Evolutionary conservation across 23 red algal genomes (phyloP), one percentile per base, ranked within the genome.

Genomic region (Pyropia yezoensis): DNA sequence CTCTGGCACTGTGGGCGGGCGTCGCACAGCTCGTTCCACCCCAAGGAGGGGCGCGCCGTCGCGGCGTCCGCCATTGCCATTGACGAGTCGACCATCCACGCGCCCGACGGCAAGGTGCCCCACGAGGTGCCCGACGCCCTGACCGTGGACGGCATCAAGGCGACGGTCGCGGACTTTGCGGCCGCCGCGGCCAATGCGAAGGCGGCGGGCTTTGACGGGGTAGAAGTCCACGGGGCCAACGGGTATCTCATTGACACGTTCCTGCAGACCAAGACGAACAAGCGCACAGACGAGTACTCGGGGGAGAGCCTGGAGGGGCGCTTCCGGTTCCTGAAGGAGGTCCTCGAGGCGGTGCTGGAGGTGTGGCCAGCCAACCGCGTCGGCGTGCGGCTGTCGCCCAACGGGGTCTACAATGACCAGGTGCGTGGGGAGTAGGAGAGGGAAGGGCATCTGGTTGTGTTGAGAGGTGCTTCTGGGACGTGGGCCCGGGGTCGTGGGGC

Each of bases 211-310:
- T 92, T 92, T 73, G 88, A 92, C 32, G 88, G 88, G 19, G 77
- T 92, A 18, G 88, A 92, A 54, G 29, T 92, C 11, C 88, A 92
- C 63, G 14, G 56, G 20, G 88, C 78, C 0, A 92, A 92, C 47
- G 88, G 88, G 7, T 92, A 78, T 50, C 54, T 92, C n/a, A 33
- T 92, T n/a, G 73, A 92, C 63, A 27, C 66, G 34, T 87, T 95
- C 59, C 63, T 95, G 78, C 71, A 95, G 67, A 78, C 55, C 51
- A 56, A 61, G 21, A 60, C 65, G 0, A 95, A 95, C 49, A 27
- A 70, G 14, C 58, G 88, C 11, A 78, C 70, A 13, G 88, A 92
- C 62, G 50, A 76, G 69, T 92, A 92, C 58, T 71, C 77, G n/a
- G 88, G 88, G 12, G 39, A 47, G 39, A 62, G 29, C 5, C 21